Base-by-base conservation (phyloP, 768 basidiomycete species). In the Lactarius hatsudake region DNA sequence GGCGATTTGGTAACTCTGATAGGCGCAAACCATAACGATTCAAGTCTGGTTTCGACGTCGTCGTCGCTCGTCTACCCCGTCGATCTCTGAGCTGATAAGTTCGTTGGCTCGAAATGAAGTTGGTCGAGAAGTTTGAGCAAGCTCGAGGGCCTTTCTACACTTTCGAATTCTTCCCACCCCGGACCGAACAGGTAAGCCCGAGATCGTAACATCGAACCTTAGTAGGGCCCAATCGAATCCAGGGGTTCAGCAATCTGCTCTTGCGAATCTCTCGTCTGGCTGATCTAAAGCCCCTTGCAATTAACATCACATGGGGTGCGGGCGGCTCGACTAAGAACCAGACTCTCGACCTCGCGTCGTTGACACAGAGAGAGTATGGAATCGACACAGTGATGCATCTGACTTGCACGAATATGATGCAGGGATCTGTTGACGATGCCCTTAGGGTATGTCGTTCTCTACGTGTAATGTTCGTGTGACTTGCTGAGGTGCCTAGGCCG, bases 261-360 rank as follows among this genome's bases (percentile, higher is more conserved):
- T 81, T 92, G 59, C 92, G 97, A 55, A 93, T 98, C 70, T 85
- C 88, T 34, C 86, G 97, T 59, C 81, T 98, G 65, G 81, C 89
- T n/a, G 73, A 80, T 7, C 81, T 98, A 17, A 79, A 86, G 42
- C 94, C 95, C 7, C 81, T 95, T 7, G 95, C 91, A 28, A 84
- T 98, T 65, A 95, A 89, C 73, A 84, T 98, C 26, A 98, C 97
- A 73, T 98, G 97, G 97, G 97, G 97, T 54, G 96, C 97, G 0
- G 96, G 97, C 12, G 96, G 97, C 2, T 87, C 88, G 8, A 98
- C 96, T 0, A 93, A 86, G 71, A 91, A 95, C 40, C 84, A 91
- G 38, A 93, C 87, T 74, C 80, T 99, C 48, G 94, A 96, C 70
- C 84, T 99, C 2, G 96, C 95, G 0, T 85, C 84, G 13, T 77